These are phyloP conservation scores for Roridomyces roridus DNA, from an alignment of 768 basidiomycete species.

Conservation along the genomic window DNA sequence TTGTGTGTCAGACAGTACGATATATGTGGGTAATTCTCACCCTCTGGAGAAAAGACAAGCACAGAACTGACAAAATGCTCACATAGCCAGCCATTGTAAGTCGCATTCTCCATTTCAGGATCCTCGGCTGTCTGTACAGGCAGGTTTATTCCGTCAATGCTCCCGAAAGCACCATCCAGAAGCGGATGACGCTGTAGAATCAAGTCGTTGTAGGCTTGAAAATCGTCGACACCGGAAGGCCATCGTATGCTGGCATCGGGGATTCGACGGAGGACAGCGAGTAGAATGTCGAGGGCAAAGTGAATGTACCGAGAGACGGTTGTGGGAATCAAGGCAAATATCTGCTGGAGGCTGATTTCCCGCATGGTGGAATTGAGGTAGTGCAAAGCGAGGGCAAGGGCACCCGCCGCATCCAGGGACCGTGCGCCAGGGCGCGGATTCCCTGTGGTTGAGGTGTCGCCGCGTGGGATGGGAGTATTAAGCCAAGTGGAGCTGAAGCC, in stretches of 20 bases:
- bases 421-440: constrained; percentile 30
- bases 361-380: constrained; percentile 47
- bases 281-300: constrained; percentile 39
- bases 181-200: constrained; percentile 33
- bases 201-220: constrained; percentile 30
- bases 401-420: constrained; percentile 46
- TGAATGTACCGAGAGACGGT: constrained; percentile 41
- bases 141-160: constrained; percentile 33
- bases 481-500: constrained; percentile 30
- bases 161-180: constrained; percentile 32
- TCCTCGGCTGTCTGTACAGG: constrained; percentile 26
- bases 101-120: constrained; percentile 38
- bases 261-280: constrained; percentile 33
- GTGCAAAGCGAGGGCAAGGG: constrained; percentile 46
- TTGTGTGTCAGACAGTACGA: no score
- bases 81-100: constrained; percentile 40
- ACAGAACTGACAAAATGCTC: constrained; percentile 36
- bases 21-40: neutral
- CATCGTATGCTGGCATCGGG: constrained; percentile 35
- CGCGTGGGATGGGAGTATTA: constrained; percentile 30
- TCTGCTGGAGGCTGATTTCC: constrained; percentile 43
- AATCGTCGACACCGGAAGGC: constrained; percentile 37
- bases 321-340: constrained; percentile 48
- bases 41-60: constrained; percentile 27
- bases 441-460: constrained; percentile 28